phyloP scores from a whole-genome alignment of 345 rosid species.

The Mangifera indica region DNA sequence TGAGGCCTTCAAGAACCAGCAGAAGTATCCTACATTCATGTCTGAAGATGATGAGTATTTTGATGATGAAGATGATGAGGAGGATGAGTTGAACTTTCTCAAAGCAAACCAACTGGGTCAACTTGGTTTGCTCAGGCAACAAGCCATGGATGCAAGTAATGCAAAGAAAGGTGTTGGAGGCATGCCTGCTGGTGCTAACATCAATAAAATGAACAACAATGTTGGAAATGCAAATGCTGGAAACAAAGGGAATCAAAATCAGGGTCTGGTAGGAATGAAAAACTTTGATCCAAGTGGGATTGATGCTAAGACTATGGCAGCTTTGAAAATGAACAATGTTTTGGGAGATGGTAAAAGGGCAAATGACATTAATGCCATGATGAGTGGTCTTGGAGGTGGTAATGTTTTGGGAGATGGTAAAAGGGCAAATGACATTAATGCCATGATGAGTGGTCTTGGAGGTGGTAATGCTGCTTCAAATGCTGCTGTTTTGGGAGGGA shows the following conservation, averaged over 20 bases:
- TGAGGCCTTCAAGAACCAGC: conserved; percentile 54
- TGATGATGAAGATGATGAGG: conserved; percentile 42
- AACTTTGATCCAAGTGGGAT: conserved; percentile 30
- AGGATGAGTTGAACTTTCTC: conserved; percentile 38
- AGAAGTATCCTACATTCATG: conserved; percentile 29
- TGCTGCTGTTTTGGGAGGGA: conserved; percentile 30
- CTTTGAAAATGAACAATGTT: conserved; percentile 50
- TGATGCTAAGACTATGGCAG: conserved; percentile 51
- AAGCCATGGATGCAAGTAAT: conserved; percentile 34
- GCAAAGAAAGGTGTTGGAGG: conserved; percentile 45
- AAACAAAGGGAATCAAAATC: conserved; percentile 59
- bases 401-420: conserved; percentile 29
- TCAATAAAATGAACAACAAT: conserved; percentile 35
- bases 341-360: conserved; percentile 34
- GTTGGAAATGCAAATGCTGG: conserved; percentile 37
- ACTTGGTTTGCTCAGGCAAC: conserved; percentile 39
- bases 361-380: conserved; percentile 47
- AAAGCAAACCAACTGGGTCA: conserved; percentile 27
- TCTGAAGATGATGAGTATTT: conserved; percentile 43
- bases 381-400: conserved; percentile 47
- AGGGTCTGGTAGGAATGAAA: conserved; percentile 40
- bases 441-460: conserved; percentile 55
- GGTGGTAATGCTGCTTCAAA: conserved; percentile 21
- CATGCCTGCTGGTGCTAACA: conserved; percentile 19
- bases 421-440: conserved; percentile 39